Conservation (phyloP, 2,329 filamentous ascomycete species). For the Cladophialophora chaetospira region DNA sequence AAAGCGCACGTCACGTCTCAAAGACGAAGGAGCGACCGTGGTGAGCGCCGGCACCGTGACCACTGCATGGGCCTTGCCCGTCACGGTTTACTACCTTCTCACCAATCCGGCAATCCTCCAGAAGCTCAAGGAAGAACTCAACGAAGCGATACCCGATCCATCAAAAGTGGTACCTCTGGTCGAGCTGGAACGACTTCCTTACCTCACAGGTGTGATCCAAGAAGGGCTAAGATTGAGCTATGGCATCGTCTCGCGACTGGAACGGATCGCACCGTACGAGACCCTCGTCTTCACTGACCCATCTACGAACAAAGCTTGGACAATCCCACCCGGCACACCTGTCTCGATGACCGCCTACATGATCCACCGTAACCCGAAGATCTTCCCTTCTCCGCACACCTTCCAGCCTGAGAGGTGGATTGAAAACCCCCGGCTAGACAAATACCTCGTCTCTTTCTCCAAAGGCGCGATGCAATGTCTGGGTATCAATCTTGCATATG, state of each 20-base stretch:
- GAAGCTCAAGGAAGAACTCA: conserved; percentile 20
- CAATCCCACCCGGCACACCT: conserved; percentile 36
- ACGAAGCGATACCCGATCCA: conserved; percentile 19
- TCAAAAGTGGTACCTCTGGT: conserved; percentile 26
- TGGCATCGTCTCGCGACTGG: conserved; percentile 22
- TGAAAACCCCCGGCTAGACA: conserved; percentile 37
- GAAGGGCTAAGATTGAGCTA: conserved; percentile 35
- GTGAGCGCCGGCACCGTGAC: conserved; percentile 39
- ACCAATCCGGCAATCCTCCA: conserved; percentile 8
- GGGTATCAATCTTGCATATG: conserved; percentile 20
- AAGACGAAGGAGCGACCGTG: conserved; percentile 37
- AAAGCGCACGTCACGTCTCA: conserved; percentile 36
- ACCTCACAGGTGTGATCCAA: conserved; percentile 31
- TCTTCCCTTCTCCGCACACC: conserved; percentile 40
- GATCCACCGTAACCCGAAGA: conserved; percentile 33
- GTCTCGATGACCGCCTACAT: conserved; percentile 33
- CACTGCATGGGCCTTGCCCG: conserved; percentile 22
- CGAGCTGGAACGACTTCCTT: conserved; percentile 29
- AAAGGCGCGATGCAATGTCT: conserved; percentile 47
- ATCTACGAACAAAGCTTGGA: too few species aligned
- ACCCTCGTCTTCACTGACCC: conserved; percentile 36
- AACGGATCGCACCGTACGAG: conserved; percentile 29
- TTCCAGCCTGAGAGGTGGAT: conserved; percentile 30
- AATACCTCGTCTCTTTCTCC: conserved; percentile 45
- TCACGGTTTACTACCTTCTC: conserved; percentile 26